A percentile compares a stretch with the other conserved stretches of the same genome.
Evolutionary conservation across 2,329 filamentous ascomycete genomes (phyloP).

Genomic region (Penicillium sp.): DNA sequence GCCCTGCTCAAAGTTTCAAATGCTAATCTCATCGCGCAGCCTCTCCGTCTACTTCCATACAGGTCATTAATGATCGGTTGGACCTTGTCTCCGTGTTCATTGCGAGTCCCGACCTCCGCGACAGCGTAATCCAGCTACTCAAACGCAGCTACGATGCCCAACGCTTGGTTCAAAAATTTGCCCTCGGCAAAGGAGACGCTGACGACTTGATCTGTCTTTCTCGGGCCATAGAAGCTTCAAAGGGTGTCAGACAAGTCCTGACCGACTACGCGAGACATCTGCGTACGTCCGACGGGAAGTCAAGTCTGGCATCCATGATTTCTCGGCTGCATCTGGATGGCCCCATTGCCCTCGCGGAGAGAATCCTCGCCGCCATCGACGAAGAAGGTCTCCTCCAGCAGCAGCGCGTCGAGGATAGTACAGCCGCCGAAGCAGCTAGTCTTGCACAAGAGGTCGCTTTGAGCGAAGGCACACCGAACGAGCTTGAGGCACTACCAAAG

Average conservation of each 20-base stretch:
- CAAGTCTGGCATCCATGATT: conserved; percentile 34
- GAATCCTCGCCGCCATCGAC: conserved; percentile 79
- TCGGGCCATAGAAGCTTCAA: conserved; percentile 74
- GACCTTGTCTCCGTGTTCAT: conserved; percentile 80
- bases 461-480: conserved; percentile 64
- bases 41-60: conserved; percentile 83
- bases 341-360: conserved; percentile 67
- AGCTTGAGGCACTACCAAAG: conserved; percentile 60
- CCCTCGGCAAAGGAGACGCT: conserved; percentile 84
- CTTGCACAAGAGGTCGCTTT: conserved; percentile 72
- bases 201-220: conserved; percentile 86
- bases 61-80: conserved; percentile 75
- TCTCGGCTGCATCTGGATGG: conserved; percentile 55
- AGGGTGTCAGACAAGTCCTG: conserved; percentile 57
- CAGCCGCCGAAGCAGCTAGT: conserved; percentile 69
- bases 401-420: conserved; percentile 73
- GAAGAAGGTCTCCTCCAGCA: conserved; percentile 85
- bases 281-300: conserved; percentile 11
- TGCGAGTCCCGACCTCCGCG: conserved; percentile 65
- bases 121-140: conserved; percentile 69
- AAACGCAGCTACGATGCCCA: conserved; percentile 80
- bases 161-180: conserved; percentile 90
- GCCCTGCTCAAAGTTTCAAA: not conserved
- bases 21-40: conserved; percentile 44
- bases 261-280: conserved; percentile 19